A percentile compares a stretch with the other conserved stretches of the same genome.
Conservation (phyloP, 306 rosid genomes). For the Luffa acutangula region DNA sequence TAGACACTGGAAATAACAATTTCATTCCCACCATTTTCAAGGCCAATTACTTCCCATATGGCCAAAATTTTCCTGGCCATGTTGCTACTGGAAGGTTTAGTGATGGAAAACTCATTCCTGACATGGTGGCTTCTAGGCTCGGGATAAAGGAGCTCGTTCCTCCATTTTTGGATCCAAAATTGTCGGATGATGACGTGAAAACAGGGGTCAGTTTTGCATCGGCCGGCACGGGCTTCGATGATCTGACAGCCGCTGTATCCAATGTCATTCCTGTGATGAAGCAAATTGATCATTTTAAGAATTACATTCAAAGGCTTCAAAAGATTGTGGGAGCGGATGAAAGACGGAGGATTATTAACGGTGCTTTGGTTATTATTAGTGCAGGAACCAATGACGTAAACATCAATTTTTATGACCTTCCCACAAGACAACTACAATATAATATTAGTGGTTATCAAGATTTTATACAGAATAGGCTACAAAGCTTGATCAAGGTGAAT, state of each 20-base stretch:
- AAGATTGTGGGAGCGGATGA: conserved; percentile 29
- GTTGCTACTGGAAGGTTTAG: conserved; percentile 50
- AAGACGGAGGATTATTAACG: conserved; percentile 19
- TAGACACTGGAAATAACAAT: conserved; percentile 59
- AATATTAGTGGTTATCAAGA: conserved; percentile 41
- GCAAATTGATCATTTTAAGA: conserved; percentile 39
- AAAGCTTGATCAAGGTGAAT: conserved; percentile 31
- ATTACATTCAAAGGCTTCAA: conserved; percentile 27
- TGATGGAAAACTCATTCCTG: conserved; percentile 48
- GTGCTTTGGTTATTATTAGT: conserved; percentile 40
- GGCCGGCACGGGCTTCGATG: conserved; percentile 40
- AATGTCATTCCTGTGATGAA: conserved; percentile 29
- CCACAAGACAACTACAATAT: conserved; percentile 30
- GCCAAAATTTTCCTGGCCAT: conserved; percentile 43
- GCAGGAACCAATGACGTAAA: conserved; percentile 54
- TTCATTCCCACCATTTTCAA: conserved; percentile 26
- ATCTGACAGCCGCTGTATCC: conserved; percentile 19
- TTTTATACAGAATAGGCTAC: conserved; percentile 32
- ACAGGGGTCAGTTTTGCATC: conserved; percentile 66
- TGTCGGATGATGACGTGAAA: conserved; percentile 29
- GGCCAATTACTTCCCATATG: conserved; percentile 50
- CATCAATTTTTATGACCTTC: conserved; percentile 36
- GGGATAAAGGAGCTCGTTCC: conserved; percentile 45
- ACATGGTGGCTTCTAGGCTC: conserved; percentile 35
- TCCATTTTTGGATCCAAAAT: conserved; percentile 38